Percentiles rank a stretch among this genome's conserved stretches.
Evolutionary conservation across 2,329 filamentous ascomycete species (phyloP).

Genomic region (Alternaria brassicicola): DNA sequence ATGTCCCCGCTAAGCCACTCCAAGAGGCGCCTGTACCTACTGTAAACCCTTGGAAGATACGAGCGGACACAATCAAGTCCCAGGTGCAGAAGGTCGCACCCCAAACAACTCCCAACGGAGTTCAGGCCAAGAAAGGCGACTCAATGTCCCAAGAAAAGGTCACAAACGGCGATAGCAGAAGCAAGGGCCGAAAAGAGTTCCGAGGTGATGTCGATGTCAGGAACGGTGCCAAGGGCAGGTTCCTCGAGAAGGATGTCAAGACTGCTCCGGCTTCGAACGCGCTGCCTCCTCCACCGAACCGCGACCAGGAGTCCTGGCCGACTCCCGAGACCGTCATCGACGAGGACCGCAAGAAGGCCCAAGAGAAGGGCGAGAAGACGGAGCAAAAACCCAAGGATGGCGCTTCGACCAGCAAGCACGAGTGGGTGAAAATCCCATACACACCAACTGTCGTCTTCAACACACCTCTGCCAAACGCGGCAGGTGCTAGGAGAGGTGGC

Average conservation of each 20-base stretch:
- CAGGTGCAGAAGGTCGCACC: constrained; percentile 57
- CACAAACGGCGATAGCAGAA: constrained; percentile 22
- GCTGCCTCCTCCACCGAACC: constrained; percentile 67
- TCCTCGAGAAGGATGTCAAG: constrained; percentile 40
- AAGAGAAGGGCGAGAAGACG: constrained; percentile 71
- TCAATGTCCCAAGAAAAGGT: constrained; percentile 28
- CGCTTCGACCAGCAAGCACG: constrained; percentile 66
- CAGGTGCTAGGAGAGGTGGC: constrained; percentile 46
- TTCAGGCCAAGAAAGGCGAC: constrained; percentile 34
- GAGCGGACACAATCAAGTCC: constrained; percentile 68
- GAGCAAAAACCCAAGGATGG: constrained; percentile 67
- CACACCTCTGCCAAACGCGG: constrained; percentile 71
- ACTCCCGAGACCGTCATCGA: constrained; percentile 81
- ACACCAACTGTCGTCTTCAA: constrained; percentile 86
- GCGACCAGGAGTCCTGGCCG: constrained; percentile 84
- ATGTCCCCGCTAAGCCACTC: constrained; percentile 62
- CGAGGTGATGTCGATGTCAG: constrained; percentile 34
- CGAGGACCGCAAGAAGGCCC: constrained; percentile 75
- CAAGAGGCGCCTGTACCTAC: constrained; percentile 81
- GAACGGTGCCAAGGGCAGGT: constrained; percentile 36
- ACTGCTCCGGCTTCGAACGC: constrained; percentile 24
- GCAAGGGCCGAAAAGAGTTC: constrained; percentile 35
- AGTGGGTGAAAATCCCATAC: constrained; percentile 84
- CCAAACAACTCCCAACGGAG: constrained; percentile 35
- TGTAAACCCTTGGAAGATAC: constrained; percentile 88